Evolutionary conservation across 2,329 filamentous ascomycete species (phyloP).

Genomic region (Cryphonectria radicalis): DNA sequence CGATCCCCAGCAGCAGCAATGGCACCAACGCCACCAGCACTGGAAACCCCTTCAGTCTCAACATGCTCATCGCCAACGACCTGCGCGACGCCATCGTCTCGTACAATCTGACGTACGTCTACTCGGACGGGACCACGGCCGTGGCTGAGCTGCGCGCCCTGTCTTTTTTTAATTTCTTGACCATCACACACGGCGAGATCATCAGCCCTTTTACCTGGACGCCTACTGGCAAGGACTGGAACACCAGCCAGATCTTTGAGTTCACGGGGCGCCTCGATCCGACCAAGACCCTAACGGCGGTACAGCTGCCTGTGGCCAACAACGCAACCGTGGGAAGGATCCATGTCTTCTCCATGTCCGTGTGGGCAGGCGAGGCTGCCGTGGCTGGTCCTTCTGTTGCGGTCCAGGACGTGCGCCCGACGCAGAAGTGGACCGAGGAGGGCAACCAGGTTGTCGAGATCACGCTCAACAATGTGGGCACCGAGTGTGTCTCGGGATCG

Average conservation of each 20-base stretch:
- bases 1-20: conserved; percentile 31
- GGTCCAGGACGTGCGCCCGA: conserved; percentile 47
- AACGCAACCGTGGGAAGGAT: conserved; percentile 43
- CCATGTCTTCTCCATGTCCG: conserved; percentile 48
- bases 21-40: conserved; percentile 8
- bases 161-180: conserved; percentile 49
- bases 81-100: conserved; percentile 43
- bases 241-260: conserved; percentile 51
- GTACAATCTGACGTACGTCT: conserved; percentile 48
- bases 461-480: conserved; percentile 43
- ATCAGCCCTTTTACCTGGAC: conserved; percentile 49
- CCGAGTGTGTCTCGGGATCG: conserved; percentile 40
- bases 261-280: conserved; percentile 43
- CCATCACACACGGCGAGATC: conserved; percentile 51
- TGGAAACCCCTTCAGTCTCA: conserved; percentile 38
- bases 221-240: conserved; percentile 44
- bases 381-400: conserved; percentile 29
- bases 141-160: conserved; percentile 48
- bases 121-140: conserved; percentile 46
- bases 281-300: conserved; percentile 43
- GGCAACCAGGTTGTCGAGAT: conserved; percentile 47
- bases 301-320: conserved; percentile 46
- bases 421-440: conserved; percentile 46
- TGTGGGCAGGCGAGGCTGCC: conserved; percentile 35
- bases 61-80: conserved; percentile 49